phyloP scores from a whole-genome alignment of 345 rosid genomes.

The Garcia nutans region DNA sequence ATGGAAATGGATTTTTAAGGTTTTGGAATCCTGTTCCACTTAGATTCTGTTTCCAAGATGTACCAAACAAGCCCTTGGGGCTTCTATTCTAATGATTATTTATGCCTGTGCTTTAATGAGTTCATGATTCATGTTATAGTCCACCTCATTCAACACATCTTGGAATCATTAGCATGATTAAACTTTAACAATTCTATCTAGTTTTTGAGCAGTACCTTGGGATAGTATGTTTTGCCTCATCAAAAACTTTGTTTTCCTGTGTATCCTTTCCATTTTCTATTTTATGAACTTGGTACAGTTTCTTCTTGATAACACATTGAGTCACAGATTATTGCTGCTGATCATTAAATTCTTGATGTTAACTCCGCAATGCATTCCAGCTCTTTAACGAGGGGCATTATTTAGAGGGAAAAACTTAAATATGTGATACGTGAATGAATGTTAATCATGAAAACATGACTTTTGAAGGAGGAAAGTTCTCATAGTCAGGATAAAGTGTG shows the following conservation, averaged over 20 bases:
- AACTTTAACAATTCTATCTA: not conserved
- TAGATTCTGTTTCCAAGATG: too few relatives aligned
- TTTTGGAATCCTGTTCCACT: too few relatives aligned
- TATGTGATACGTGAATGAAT: not conserved
- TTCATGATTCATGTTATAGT: slow-evolving; percentile 3
- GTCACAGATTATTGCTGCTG: not conserved
- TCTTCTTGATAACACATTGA: not conserved
- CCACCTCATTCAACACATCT: not conserved
- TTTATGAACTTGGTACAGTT: not conserved
- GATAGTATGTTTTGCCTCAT: not conserved
- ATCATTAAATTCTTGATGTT: not conserved
- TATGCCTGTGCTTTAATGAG: not conserved
- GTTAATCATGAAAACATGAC: not conserved
- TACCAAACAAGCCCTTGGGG: too few relatives aligned
- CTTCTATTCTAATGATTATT: slow-evolving; percentile 4
- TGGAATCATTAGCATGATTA: not conserved
- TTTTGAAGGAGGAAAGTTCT: not conserved
- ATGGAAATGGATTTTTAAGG: too few relatives aligned
- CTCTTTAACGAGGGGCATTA: not conserved
- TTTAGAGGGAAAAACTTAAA: not conserved
- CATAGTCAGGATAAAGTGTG: not conserved
- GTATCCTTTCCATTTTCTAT: not conserved
- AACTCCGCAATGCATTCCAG: not conserved
- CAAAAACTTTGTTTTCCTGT: not conserved
- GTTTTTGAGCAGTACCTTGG: not conserved